Conservation (phyloP, 2,329 filamentous ascomycete genomes). For the Zelopaecilomyces penicillatus region DNA sequence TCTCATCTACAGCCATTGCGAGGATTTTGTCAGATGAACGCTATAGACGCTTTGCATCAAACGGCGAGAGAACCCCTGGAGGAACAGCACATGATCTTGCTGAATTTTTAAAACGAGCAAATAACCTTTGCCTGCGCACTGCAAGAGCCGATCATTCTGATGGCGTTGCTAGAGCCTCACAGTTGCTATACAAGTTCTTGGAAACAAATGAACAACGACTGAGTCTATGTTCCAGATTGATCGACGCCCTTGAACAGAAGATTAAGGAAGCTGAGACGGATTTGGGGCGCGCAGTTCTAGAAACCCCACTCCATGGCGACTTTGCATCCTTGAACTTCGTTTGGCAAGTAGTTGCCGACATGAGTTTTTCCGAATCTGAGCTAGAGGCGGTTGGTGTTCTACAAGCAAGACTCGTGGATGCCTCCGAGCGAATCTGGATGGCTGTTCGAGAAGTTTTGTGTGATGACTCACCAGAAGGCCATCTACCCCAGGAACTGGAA, state of each 20-base stretch:
- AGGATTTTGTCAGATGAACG: slow-evolving; percentile 37
- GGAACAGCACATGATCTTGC: slow-evolving; percentile 26
- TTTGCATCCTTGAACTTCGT: slow-evolving; percentile 57
- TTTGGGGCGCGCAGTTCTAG: slow-evolving; percentile 56
- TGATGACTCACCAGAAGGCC: slow-evolving; percentile 88
- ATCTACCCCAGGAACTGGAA: slow-evolving; percentile 68
- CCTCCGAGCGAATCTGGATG: slow-evolving; percentile 65
- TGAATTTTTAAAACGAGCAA: slow-evolving; percentile 43
- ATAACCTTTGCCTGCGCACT: slow-evolving; percentile 55
- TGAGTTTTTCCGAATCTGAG: slow-evolving; percentile 29
- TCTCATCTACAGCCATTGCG: slow-evolving; percentile 41
- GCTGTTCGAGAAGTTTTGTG: slow-evolving; percentile 73
- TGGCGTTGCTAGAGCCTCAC: slow-evolving; percentile 71
- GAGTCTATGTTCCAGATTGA: slow-evolving; percentile 47
- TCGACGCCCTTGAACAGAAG: slow-evolving; percentile 56
- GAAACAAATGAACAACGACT: slow-evolving; percentile 32
- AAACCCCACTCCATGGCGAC: slow-evolving; percentile 60
- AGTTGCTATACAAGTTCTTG: slow-evolving; percentile 57
- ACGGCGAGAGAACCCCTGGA: slow-evolving; percentile 6
- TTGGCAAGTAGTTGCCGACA: slow-evolving; percentile 41
- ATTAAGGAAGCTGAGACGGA: slow-evolving; percentile 54
- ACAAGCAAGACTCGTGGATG: slow-evolving; percentile 48
- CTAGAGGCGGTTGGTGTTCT: slow-evolving; percentile 29
- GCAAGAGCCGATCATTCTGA: slow-evolving; percentile 89
- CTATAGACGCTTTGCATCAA: slow-evolving; percentile 19